Evolutionary conservation across 106 monocot species (phyloP).

Genomic region (Dactylorhiza incarnata): DNA sequence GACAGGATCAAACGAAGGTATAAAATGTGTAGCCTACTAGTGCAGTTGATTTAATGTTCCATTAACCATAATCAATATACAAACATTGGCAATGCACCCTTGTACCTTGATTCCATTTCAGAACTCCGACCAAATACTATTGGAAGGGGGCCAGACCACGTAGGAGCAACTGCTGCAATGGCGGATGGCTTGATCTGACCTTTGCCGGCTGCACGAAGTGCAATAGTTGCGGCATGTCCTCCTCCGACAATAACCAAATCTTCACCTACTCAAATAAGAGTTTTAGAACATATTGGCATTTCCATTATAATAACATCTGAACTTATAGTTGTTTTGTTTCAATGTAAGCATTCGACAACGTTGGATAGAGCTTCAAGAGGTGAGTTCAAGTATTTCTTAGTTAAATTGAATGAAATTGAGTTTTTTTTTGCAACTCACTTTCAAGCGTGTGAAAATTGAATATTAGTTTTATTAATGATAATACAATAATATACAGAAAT

Average conservation of each 20-base stretch:
- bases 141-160: slow-evolving; percentile 94
- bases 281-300: not conserved
- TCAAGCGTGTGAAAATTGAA: too few relatives aligned
- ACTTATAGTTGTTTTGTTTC: too few relatives aligned
- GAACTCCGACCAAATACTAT: slow-evolving; percentile 92
- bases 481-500: too few relatives aligned
- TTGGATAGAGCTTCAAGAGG: too few relatives aligned
- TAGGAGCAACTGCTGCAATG: slow-evolving; percentile 90
- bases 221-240: slow-evolving; percentile 92
- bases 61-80: not conserved
- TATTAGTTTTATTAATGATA: too few relatives aligned
- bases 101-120: slow-evolving; percentile 82
- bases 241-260: slow-evolving; percentile 69
- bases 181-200: slow-evolving; percentile 55
- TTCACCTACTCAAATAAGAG: slow-evolving; percentile 25
- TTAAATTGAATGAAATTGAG: too few relatives aligned
- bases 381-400: too few relatives aligned
- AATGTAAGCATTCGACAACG: too few relatives aligned
- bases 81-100: not conserved
- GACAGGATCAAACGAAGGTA: too few relatives aligned
- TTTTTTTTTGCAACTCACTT: too few relatives aligned
- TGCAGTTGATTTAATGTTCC: too few relatives aligned
- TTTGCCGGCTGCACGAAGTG: slow-evolving; percentile 62
- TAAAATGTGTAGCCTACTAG: too few relatives aligned
- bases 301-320: not conserved